A percentile compares a stretch with the other conserved stretches of the same genome.
Evolutionary conservation across 129 eudicot species (phyloP).

Genomic region (Heracleum sosnowskyi): DNA sequence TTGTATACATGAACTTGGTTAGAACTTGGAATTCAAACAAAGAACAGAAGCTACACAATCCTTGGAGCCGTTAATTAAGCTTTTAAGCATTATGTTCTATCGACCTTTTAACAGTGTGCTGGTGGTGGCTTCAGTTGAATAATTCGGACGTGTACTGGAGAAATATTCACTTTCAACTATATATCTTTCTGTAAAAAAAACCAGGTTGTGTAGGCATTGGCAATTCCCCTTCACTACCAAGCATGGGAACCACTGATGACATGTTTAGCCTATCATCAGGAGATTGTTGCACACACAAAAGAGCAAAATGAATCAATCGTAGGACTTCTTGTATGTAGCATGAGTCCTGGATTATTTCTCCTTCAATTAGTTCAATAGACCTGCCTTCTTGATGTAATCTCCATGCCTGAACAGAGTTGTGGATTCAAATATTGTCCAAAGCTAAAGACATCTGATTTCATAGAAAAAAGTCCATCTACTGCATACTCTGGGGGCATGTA

Average conservation of each 20-base stretch:
- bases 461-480: constrained; percentile 24
- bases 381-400: constrained; percentile 29
- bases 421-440: constrained; percentile 10
- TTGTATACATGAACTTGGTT: not conserved
- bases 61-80: too few relatives aligned
- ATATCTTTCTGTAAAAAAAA: constrained; percentile 28
- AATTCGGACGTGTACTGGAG: constrained; percentile 14
- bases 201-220: constrained; percentile 33
- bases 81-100: constrained; percentile 12
- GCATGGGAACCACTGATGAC: constrained; percentile 28
- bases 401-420: constrained; percentile 30
- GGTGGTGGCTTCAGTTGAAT: constrained; percentile 35
- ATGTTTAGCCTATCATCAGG: constrained; percentile 36
- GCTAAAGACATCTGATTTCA: constrained; percentile 36
- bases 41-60: not conserved
- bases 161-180: constrained; percentile 3
- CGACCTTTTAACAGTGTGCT: constrained; percentile 25
- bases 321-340: constrained; percentile 15
- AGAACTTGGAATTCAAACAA: not conserved
- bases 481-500: constrained; percentile 44
- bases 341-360: not conserved
- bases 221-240: constrained; percentile 23
- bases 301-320: constrained; percentile 25
- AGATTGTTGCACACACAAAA: constrained; percentile 38
- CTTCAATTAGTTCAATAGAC: constrained; percentile 24